Evolutionary conservation across 2,329 filamentous ascomycete species (phyloP).

Genomic region (Tolypocladium endophyticum): DNA sequence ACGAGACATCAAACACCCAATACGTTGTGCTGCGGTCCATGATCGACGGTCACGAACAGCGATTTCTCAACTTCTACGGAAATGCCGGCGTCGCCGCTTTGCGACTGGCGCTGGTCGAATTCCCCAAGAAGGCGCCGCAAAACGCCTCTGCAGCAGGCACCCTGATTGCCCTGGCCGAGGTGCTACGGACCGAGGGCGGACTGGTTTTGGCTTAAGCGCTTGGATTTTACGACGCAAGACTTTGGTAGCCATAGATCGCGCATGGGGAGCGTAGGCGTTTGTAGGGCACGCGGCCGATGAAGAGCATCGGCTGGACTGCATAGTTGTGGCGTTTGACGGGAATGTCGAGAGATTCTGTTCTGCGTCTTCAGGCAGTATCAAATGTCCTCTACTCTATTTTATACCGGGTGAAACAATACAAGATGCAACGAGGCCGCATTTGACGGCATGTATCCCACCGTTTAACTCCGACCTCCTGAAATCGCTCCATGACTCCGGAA

Average conservation of each 20-base stretch:
- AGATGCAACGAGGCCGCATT: background rate
- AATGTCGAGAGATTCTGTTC: background rate
- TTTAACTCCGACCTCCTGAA: background rate
- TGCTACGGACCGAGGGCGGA: slow-evolving; percentile 39
- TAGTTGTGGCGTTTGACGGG: slow-evolving; percentile 1
- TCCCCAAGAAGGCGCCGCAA: slow-evolving; percentile 46
- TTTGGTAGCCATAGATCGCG: background rate
- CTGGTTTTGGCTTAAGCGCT: slow-evolving; percentile 28
- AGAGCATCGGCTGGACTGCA: slow-evolving; percentile 1
- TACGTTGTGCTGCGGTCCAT: slow-evolving; percentile 60
- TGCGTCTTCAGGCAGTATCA: slow-evolving; percentile 1
- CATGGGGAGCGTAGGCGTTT: slow-evolving; percentile 3
- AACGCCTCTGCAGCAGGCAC: slow-evolving; percentile 39
- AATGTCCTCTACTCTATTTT: slow-evolving; percentile 2
- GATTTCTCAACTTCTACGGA: slow-evolving; percentile 75
- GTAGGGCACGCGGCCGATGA: background rate
- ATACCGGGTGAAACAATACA: background rate
- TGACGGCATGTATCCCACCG: background rate
- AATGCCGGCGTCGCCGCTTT: slow-evolving; percentile 63
- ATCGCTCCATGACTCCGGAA: background rate
- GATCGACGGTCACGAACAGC: slow-evolving; percentile 61
- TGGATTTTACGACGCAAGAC: background rate
- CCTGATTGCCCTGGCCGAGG: slow-evolving; percentile 41
- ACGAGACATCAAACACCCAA: slow-evolving; percentile 62
- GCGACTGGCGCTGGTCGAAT: slow-evolving; percentile 60